A percentile compares a stretch with the other conserved stretches of the same genome.
These are phyloP conservation scores for Rhododendron simsii DNA, from an alignment of 148 eudicot genomes.

Conservation along the genomic window DNA sequence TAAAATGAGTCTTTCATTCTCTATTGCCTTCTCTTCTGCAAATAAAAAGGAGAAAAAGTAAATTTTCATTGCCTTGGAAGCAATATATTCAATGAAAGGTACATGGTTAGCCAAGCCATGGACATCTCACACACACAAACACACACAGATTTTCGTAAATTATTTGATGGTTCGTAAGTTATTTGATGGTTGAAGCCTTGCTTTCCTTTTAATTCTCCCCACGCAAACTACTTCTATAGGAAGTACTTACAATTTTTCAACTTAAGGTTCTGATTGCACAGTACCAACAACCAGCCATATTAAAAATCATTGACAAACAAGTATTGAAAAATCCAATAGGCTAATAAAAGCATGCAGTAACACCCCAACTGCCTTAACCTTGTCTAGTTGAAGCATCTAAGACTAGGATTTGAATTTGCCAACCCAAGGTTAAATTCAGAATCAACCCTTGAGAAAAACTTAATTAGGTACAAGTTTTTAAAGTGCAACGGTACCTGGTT, in stretches of 20 bases:
- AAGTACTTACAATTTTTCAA: background rate
- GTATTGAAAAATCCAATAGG: background rate
- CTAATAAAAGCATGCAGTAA: background rate
- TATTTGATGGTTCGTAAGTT: background rate
- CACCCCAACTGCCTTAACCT: background rate
- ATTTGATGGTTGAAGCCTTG: background rate
- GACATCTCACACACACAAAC: background rate
- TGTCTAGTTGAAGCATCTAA: background rate
- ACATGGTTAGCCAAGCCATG: background rate
- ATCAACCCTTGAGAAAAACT: background rate
- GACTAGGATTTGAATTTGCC: background rate
- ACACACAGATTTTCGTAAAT: background rate
- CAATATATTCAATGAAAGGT: background rate
- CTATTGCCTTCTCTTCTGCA: background rate
- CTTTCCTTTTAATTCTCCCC: conserved; percentile 4
- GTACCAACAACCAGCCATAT: background rate
- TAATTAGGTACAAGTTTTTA: background rate
- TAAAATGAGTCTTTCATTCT: background rate
- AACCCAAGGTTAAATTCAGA: background rate
- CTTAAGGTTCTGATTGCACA: background rate
- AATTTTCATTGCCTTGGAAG: background rate
- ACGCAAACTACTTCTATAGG: background rate
- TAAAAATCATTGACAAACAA: conserved; percentile 2
- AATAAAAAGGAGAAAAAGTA: background rate
- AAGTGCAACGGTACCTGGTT: background rate